phyloP scores from a whole-genome alignment of 1,284 basidiomycete genomes.

The Sporisorium reilianum region DNA sequence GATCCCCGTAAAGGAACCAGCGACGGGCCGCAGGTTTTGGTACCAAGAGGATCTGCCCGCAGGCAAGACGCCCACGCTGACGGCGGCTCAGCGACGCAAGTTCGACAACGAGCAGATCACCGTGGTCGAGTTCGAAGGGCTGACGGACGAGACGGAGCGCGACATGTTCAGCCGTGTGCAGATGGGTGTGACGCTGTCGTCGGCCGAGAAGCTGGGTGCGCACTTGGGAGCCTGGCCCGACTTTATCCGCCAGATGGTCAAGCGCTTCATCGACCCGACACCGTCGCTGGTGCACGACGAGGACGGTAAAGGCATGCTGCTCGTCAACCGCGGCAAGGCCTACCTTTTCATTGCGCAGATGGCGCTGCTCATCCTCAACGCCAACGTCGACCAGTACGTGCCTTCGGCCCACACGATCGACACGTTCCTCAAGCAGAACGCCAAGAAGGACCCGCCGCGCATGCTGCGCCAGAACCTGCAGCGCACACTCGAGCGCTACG shows the following conservation, averaged over 20 bases:
- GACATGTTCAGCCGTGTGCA: slow-evolving; percentile 60
- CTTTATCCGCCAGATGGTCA: slow-evolving; percentile 51
- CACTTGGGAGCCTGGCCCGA: slow-evolving; percentile 50
- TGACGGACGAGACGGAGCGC: slow-evolving; percentile 47
- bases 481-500: slow-evolving; percentile 34
- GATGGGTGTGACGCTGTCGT: slow-evolving; percentile 57
- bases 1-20: slow-evolving; percentile 45
- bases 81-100: slow-evolving; percentile 35
- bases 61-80: slow-evolving; percentile 34
- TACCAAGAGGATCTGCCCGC: slow-evolving; percentile 34
- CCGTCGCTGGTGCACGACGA: slow-evolving; percentile 40
- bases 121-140: slow-evolving; percentile 44
- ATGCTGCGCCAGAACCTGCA: slow-evolving; percentile 24
- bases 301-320: slow-evolving; percentile 27
- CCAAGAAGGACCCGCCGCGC: slow-evolving; percentile 12
- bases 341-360: slow-evolving; percentile 53
- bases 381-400: slow-evolving; percentile 8
- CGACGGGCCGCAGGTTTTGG: slow-evolving; percentile 34
- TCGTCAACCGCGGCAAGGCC: slow-evolving; percentile 43
- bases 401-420: slow-evolving; percentile 35
- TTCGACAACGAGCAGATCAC: slow-evolving; percentile 56
- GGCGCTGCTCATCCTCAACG: slow-evolving; percentile 37
- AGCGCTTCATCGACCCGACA: slow-evolving; percentile 43
- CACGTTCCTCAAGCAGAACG: slow-evolving; percentile 34
- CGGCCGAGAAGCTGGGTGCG: slow-evolving; percentile 57